phyloP scores from a whole-genome alignment of 306 rosid species.

The Malus domestica region DNA sequence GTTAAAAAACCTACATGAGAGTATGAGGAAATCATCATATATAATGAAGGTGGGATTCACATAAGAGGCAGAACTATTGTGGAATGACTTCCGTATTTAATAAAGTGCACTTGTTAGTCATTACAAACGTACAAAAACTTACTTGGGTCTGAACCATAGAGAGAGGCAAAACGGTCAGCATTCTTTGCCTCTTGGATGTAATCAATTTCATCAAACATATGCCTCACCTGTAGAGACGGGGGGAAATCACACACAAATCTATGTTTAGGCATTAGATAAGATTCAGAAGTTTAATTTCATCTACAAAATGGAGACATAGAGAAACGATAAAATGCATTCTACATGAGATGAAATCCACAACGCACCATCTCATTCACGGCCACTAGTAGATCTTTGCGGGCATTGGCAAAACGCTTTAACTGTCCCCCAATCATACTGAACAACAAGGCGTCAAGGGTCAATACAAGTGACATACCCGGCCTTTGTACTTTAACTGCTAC shows the following conservation, averaged over 20 bases:
- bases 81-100: neutral
- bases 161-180: slow-evolving; percentile 87
- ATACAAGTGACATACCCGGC: slow-evolving; percentile 85
- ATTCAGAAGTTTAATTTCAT: neutral
- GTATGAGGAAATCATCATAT: neutral
- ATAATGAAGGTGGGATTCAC: neutral
- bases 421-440: slow-evolving; percentile 96
- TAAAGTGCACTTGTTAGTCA: neutral
- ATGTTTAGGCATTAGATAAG: neutral
- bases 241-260: neutral
- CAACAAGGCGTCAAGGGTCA: slow-evolving; percentile 95
- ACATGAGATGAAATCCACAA: slow-evolving; percentile 17
- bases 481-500: slow-evolving; percentile 97
- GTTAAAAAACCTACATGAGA: neutral
- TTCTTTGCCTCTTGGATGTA: slow-evolving; percentile 80
- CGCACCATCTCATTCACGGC: slow-evolving; percentile 92
- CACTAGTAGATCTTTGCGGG: slow-evolving; percentile 83
- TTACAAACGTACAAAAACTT: slow-evolving; percentile 25
- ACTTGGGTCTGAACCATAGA: slow-evolving; percentile 58
- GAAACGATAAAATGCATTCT: neutral
- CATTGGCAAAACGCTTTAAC: slow-evolving; percentile 79
- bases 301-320: neutral
- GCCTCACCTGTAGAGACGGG: slow-evolving; percentile 56
- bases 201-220: slow-evolving; percentile 98
- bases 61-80: neutral